Percentiles rank a stretch among this genome's conserved stretches.
Conservation (phyloP, 805 yeast genomes). For the Kodamaea kaohsiungensis region DNA sequence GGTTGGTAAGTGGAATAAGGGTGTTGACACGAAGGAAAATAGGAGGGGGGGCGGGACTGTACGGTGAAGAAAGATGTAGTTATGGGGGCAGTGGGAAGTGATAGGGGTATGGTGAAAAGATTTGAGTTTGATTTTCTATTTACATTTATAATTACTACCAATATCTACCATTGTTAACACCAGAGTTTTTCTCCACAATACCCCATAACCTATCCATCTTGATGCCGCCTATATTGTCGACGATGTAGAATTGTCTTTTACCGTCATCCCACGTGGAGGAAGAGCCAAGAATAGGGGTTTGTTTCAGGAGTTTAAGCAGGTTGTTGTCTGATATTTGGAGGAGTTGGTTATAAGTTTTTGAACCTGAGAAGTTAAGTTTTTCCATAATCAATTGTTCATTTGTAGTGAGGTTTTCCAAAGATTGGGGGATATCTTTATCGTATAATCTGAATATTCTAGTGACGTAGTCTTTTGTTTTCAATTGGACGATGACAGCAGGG, state of each 20-base stretch:
- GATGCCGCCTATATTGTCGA: constrained; percentile 77
- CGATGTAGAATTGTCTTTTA: constrained; percentile 52
- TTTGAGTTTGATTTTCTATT: no score
- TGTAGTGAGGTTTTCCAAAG: constrained; percentile 55
- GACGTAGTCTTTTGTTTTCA: constrained; percentile 65
- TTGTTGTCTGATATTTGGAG: constrained; percentile 44
- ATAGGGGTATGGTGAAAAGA: not conserved
- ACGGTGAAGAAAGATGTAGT: not conserved
- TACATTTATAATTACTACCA: not conserved
- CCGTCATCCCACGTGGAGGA: constrained; percentile 41
- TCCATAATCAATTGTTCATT: constrained; percentile 71
- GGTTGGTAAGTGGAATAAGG: not conserved
- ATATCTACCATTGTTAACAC: constrained; percentile 64
- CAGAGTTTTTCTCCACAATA: constrained; percentile 67
- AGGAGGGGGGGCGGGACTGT: not conserved
- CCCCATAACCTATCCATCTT: constrained; percentile 88
- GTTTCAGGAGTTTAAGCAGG: constrained; percentile 38
- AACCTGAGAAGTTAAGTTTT: constrained; percentile 66
- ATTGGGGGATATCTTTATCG: constrained; percentile 61
- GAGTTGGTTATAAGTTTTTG: constrained; percentile 62
- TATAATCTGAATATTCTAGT: constrained; percentile 71
- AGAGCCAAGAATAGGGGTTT: constrained; percentile 19
- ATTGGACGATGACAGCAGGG: constrained; percentile 53
- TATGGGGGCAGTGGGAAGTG: no score
- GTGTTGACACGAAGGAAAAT: not conserved